Evolutionary conservation across 2,329 filamentous ascomycete species (phyloP), one percentile per base, ranked within the genome.

Genomic region (Cordyceps javanica): DNA sequence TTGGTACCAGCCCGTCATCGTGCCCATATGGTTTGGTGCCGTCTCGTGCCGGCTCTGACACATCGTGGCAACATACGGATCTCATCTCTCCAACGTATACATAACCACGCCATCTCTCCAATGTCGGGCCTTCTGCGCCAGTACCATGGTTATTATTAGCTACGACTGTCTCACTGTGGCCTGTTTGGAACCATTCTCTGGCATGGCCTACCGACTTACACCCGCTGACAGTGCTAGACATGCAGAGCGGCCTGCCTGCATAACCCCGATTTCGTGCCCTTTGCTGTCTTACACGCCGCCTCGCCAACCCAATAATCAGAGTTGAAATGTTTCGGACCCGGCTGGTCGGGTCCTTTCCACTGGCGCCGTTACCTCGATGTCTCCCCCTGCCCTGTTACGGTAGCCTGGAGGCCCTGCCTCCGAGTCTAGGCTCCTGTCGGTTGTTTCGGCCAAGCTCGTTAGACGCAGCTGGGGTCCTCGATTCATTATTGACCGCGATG

Each of bases 341-440:
- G 34, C 41, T 19, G 9, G 14, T n/a, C 44, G 54, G 44, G 21
- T 56, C 44, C 16, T 42, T n/a, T 16, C 38, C 34, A 42, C 45
- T 23, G n/a, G 21, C 23, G 14, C n/a, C 11, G 26, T 56, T 25
- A 56, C 54, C 34, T 41, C 34, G 25, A 41, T 55, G 54, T 56
- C 45, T 42, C 44, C 34, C 53, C 19, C 34, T 49, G 8, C 26
- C 45, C 26, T 39, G 44, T 26, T 25, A 34, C 36, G 19, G 44
- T 26, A 50, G 25, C 36, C 26, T 38, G 3, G 23, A 46, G 41
- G 44, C 54, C 54, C 54, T 56, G 44, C 26, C 13, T 13, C 36
- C 25, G 54, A 42, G 54, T 56, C 54, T 56, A 41, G 54, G 54
- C 54, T 50, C 44, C 8, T 26, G 34, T n/a, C 28, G 36, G 8